Evolutionary conservation across 805 yeast species (phyloP).

Genomic region (Teunomyces funiuensis): DNA sequence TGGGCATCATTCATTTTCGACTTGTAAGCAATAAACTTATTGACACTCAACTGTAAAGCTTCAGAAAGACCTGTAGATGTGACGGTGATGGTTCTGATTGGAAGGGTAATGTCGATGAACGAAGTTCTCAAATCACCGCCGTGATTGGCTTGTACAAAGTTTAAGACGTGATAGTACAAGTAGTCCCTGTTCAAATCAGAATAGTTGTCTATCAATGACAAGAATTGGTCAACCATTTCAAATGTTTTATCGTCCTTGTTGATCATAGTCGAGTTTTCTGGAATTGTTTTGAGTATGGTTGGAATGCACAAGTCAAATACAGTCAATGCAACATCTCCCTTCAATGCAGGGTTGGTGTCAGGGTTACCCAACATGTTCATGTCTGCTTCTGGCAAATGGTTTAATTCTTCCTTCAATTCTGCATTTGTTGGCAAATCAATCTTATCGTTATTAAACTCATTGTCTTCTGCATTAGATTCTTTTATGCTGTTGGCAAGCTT

Average conservation of each 20-base stretch:
- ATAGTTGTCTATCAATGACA: constrained; percentile 67
- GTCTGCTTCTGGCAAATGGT: constrained; percentile 82
- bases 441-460: constrained; percentile 37
- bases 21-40: constrained; percentile 64
- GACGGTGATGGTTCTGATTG: constrained; percentile 54
- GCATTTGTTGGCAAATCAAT: constrained; percentile 54
- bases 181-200: constrained; percentile 66
- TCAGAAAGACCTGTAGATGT: constrained; percentile 51
- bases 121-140: constrained; percentile 42
- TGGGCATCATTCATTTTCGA: constrained; percentile 36
- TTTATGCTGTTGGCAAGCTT: constrained; percentile 40
- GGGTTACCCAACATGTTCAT: constrained; percentile 80
- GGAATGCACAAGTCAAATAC: constrained; percentile 38
- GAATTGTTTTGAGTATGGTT: constrained; percentile 26
- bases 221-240: constrained; percentile 40
- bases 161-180: constrained; percentile 63
- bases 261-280: constrained; percentile 20
- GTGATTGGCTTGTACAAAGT: constrained; percentile 46
- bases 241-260: constrained; percentile 41
- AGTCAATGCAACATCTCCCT: constrained; percentile 48
- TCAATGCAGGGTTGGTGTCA: constrained; percentile 76
- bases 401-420: constrained; percentile 59
- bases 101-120: constrained; percentile 59
- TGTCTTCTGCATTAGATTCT: constrained; percentile 15
- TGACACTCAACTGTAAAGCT: constrained; percentile 65